Evolutionary conservation across 2,329 filamentous ascomycete genomes (phyloP).

Genomic region (Peltaster fructicola): DNA sequence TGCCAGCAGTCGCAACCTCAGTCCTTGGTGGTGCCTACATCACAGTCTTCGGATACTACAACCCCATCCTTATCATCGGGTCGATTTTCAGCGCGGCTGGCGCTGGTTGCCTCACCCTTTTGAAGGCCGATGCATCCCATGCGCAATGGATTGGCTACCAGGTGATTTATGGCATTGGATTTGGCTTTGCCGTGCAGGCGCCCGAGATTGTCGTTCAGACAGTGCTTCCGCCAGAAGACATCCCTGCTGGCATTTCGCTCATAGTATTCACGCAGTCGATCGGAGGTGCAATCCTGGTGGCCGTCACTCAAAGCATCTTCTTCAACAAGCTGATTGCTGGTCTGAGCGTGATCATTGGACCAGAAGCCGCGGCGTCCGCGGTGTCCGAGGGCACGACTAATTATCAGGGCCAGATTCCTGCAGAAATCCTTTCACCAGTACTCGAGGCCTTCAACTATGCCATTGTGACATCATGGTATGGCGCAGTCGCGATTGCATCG

Average conservation of each 20-base stretch:
- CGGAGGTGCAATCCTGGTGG: constrained; percentile 3
- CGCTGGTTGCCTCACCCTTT: constrained; percentile 1
- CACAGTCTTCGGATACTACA: not conserved
- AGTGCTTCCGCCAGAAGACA: constrained; percentile 4
- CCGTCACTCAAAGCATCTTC: constrained; percentile 6
- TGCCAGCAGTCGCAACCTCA: not conserved
- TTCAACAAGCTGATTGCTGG: no score
- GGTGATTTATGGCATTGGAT: not conserved
- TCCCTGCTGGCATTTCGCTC: constrained; percentile 4
- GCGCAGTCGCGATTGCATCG: constrained; percentile 7
- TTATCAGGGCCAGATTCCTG: no score
- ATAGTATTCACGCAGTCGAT: constrained; percentile 4
- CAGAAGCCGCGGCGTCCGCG: no score
- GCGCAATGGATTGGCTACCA: constrained; percentile 1
- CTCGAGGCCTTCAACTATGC: constrained; percentile 14
- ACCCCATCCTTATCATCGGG: not conserved
- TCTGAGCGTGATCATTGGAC: no score
- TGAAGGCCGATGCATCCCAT: not conserved
- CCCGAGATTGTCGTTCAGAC: constrained; percentile 6
- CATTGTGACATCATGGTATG: constrained; percentile 13
- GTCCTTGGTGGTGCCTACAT: not conserved
- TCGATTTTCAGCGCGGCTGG: not conserved
- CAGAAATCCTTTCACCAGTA: constrained; percentile 7
- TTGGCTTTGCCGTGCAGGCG: constrained; percentile 1
- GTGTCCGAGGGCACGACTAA: no score